These are phyloP conservation scores for Phycomyces nitens DNA, from an alignment of 192 early-diverging fungal genomes.

Conservation along the genomic window DNA sequence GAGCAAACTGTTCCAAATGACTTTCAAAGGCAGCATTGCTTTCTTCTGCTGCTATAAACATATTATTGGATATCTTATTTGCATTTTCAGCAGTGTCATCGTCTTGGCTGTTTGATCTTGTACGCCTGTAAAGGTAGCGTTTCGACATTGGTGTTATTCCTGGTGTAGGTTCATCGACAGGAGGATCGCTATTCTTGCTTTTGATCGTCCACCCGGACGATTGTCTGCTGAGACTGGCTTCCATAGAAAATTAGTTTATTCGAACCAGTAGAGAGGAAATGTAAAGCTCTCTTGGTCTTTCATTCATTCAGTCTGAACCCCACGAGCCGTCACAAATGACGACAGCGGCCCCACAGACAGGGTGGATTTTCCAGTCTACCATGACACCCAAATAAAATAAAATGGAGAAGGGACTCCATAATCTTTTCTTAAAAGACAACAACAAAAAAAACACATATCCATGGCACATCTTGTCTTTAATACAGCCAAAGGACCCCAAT, in stretches of 20 bases:
- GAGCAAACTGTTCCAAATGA: slow-evolving; percentile 8
- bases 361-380: not conserved
- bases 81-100: not conserved
- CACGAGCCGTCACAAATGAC: slow-evolving; percentile 1
- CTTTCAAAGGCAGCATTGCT: slow-evolving; percentile 14
- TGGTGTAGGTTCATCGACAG: not conserved
- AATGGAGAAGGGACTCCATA: too few relatives aligned
- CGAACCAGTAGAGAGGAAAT: not conserved
- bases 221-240: slow-evolving; percentile 1
- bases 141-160: slow-evolving; percentile 1
- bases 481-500: too few relatives aligned
- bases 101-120: slow-evolving; percentile 3
- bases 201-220: not conserved
- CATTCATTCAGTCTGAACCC: too few relatives aligned
- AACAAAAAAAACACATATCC: too few relatives aligned
- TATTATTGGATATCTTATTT: slow-evolving; percentile 1
- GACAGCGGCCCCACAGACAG: not conserved
- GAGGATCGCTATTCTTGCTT: not conserved
- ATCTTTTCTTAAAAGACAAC: too few relatives aligned
- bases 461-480: too few relatives aligned
- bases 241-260: not conserved
- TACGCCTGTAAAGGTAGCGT: slow-evolving; percentile 13
- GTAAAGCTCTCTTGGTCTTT: not conserved
- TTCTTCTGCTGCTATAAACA: slow-evolving; percentile 8
- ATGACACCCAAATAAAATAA: too few relatives aligned